phyloP scores from a whole-genome alignment of 2,329 filamentous ascomycete genomes.

The Neonectria magnoliae region DNA sequence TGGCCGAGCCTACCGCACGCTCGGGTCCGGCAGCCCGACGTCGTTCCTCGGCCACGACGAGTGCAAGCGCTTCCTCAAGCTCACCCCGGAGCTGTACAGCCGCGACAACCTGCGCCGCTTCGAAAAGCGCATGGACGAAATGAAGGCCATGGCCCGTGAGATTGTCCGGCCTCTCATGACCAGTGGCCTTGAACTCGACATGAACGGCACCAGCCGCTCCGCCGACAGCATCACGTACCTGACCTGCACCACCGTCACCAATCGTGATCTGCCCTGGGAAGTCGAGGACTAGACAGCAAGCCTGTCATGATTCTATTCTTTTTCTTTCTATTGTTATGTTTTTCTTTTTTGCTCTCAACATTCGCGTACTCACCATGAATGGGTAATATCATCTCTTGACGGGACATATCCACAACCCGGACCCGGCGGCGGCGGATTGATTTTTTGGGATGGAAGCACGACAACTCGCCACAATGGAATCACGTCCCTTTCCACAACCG shows the following conservation, averaged over 20 bases:
- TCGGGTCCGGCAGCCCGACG: slow-evolving; percentile 69
- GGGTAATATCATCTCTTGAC: background rate
- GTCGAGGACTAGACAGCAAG: slow-evolving; percentile 46
- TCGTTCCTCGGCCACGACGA: slow-evolving; percentile 86
- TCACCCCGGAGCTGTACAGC: slow-evolving; percentile 83
- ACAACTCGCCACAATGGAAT: slow-evolving; percentile 19
- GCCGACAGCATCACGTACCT: slow-evolving; percentile 59
- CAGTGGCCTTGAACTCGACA: slow-evolving; percentile 83
- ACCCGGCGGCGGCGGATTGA: slow-evolving; percentile 6
- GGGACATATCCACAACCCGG: slow-evolving; percentile 3
- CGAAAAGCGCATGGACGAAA: slow-evolving; percentile 86
- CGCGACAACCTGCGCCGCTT: slow-evolving; percentile 88
- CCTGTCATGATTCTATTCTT: slow-evolving; percentile 2
- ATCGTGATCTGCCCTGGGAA: slow-evolving; percentile 62
- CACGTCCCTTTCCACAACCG: slow-evolving; percentile 22
- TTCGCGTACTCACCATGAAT: background rate
- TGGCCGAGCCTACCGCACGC: slow-evolving; percentile 79
- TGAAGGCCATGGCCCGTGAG: slow-evolving; percentile 85
- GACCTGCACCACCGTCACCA: slow-evolving; percentile 60
- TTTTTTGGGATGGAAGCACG: slow-evolving; percentile 6
- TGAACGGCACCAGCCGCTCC: slow-evolving; percentile 55
- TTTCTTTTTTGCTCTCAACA: background rate
- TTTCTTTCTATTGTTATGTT: slow-evolving; percentile 12
- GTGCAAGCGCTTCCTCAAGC: slow-evolving; percentile 88
- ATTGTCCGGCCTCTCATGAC: slow-evolving; percentile 87